A percentile compares a stretch with the other conserved stretches of the same genome.
Conservation (phyloP, 225 moss, liverwort and hornwort species). For the Sphagnum contortum region DNA sequence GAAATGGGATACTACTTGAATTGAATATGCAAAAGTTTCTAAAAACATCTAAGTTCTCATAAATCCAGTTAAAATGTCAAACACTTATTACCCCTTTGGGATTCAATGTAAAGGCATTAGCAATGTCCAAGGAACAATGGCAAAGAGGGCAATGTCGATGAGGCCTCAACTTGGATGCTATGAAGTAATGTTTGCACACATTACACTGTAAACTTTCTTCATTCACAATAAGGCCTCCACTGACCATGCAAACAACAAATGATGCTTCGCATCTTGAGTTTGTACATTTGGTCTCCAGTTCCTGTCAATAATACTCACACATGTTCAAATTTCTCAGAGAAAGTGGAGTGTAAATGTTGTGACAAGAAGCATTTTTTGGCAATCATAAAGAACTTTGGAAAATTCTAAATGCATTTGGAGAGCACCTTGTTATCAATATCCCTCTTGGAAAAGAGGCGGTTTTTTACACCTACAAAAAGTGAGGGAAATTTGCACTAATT, state of each 20-base stretch:
- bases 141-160: conserved; percentile 61
- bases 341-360: background rate
- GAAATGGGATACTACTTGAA: no score
- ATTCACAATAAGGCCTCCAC: conserved; percentile 53
- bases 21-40: no score
- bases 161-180: conserved; percentile 32
- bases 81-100: background rate
- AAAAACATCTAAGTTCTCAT: no score
- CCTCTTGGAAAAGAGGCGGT: background rate
- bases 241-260: conserved; percentile 64
- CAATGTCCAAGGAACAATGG: conserved; percentile 21
- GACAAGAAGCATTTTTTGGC: no score
- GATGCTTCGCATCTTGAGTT: conserved; percentile 29
- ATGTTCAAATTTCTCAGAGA: background rate
- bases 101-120: background rate
- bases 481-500: background rate
- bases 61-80: no score
- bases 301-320: conserved; percentile 16
- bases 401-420: no score
- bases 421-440: no score
- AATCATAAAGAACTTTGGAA: no score
- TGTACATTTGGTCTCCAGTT: conserved; percentile 52
- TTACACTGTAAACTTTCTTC: conserved; percentile 47
- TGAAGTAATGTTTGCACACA: conserved; percentile 54
- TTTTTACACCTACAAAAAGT: background rate